Evolutionary conservation across 2,329 filamentous ascomycete genomes (phyloP).

Genomic region (Aspergillus fijiensis): DNA sequence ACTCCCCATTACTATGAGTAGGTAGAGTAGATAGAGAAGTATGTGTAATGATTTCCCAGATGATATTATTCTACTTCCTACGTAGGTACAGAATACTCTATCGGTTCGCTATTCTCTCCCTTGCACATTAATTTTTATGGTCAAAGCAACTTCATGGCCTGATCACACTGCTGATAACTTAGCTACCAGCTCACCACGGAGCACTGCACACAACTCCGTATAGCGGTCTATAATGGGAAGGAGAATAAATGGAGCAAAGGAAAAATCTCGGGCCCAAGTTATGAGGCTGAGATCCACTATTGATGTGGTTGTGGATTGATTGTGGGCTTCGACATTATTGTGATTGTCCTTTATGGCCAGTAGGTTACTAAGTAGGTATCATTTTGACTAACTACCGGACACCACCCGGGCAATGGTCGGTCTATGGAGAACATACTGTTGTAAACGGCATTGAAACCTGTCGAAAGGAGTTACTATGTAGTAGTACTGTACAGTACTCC

Average conservation of each 20-base stretch:
- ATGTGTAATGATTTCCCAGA: too few relatives aligned
- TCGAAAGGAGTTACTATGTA: too few relatives aligned
- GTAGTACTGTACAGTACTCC: background rate
- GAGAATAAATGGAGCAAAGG: background rate
- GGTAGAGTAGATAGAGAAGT: too few relatives aligned
- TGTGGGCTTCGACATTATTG: background rate
- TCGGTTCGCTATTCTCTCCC: too few relatives aligned
- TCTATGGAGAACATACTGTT: background rate
- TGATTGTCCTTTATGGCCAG: background rate
- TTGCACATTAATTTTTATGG: too few relatives aligned
- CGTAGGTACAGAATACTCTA: too few relatives aligned
- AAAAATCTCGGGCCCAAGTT: conserved; percentile 6
- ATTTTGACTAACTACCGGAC: background rate
- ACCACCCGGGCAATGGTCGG: background rate
- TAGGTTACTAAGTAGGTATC: background rate
- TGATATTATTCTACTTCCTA: too few relatives aligned
- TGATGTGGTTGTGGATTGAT: background rate
- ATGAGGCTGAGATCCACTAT: conserved; percentile 10
- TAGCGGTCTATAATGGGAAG: background rate
- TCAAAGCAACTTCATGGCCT: background rate
- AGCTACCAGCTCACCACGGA: too few relatives aligned
- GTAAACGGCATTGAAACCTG: background rate
- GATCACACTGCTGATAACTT: background rate
- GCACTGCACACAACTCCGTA: background rate
- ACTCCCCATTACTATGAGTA: too few relatives aligned